Percentiles rank a stretch among this genome's conserved stretches.
Evolutionary conservation across 2,329 filamentous ascomycete species (phyloP).

Genomic region (Arthroderma uncinatum): DNA sequence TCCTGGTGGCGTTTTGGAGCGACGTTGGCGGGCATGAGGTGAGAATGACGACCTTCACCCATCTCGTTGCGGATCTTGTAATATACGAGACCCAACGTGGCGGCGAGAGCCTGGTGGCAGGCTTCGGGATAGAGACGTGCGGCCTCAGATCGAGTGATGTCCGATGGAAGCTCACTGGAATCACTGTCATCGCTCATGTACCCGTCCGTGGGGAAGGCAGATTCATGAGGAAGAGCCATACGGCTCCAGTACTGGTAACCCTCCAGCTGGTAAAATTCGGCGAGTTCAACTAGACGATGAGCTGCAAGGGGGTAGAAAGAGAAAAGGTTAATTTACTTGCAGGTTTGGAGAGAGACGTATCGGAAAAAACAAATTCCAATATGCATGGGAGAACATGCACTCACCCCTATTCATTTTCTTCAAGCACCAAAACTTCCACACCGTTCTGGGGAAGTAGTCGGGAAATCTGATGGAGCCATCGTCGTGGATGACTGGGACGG

Average conservation of each 20-base stretch:
- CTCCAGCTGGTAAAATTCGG: slow-evolving; percentile 32
- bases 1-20: slow-evolving; percentile 27
- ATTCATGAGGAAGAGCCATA: slow-evolving; percentile 22
- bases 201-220: slow-evolving; percentile 21
- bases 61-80: slow-evolving; percentile 34
- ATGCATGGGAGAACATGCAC: slow-evolving; percentile 12
- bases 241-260: slow-evolving; percentile 31
- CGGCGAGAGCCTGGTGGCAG: slow-evolving; percentile 31
- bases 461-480: slow-evolving; percentile 29
- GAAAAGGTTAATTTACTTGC: slow-evolving; percentile 5
- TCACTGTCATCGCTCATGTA: slow-evolving; percentile 29
- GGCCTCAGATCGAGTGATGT: slow-evolving; percentile 28
- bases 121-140: slow-evolving; percentile 28
- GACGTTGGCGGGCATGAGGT: slow-evolving; percentile 17
- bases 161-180: slow-evolving; percentile 27
- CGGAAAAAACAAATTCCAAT: not conserved
- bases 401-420: slow-evolving; percentile 33
- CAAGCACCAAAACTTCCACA: slow-evolving; percentile 34
- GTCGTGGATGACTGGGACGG: slow-evolving; percentile 26
- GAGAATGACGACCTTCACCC: slow-evolving; percentile 23
- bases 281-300: slow-evolving; percentile 29
- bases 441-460: slow-evolving; percentile 29
- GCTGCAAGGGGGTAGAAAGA: slow-evolving; percentile 20
- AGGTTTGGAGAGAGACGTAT: not conserved
- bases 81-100: slow-evolving; percentile 31